phyloP scores from a whole-genome alignment of 345 rosid genomes.

The Ailanthus altissimus region DNA sequence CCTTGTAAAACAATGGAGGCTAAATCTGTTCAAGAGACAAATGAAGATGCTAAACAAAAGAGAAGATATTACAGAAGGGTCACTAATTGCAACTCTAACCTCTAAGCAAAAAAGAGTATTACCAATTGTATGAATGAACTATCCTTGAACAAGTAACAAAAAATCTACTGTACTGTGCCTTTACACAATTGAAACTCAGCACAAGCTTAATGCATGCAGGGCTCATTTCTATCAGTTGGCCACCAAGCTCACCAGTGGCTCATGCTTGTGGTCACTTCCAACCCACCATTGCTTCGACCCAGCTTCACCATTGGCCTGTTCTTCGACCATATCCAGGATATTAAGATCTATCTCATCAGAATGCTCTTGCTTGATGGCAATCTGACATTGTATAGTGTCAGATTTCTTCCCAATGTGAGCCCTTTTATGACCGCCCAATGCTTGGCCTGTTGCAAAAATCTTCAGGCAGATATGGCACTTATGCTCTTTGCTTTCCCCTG shows the following conservation, averaged over 20 bases:
- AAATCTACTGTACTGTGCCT: conserved; percentile 2
- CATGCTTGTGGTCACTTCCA: conserved; percentile 26
- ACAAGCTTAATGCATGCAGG: neutral
- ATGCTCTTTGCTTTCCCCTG: conserved; percentile 32
- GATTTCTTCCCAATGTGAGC: conserved; percentile 31
- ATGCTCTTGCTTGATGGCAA: conserved; percentile 18
- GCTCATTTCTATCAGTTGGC: conserved; percentile 29
- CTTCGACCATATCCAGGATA: conserved; percentile 15
- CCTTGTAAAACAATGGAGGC: neutral
- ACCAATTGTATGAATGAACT: neutral
- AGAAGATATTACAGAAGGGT: neutral
- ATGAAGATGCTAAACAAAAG: neutral
- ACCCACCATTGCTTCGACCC: conserved; percentile 27
- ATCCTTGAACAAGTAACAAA: conserved; percentile 9
- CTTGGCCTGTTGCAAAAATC: conserved; percentile 46
- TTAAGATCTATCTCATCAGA: conserved; percentile 26
- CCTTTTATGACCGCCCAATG: conserved; percentile 66
- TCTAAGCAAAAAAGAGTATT: neutral
- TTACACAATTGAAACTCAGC: neutral
- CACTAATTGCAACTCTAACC: neutral
- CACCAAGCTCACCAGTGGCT: conserved; percentile 29
- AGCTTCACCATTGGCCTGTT: conserved; percentile 23
- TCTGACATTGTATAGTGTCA: conserved; percentile 19
- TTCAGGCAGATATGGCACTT: conserved; percentile 42
- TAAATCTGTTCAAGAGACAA: neutral